phyloP scores from a whole-genome alignment of 169 alveolate species.

The Fabrea salina region DNA sequence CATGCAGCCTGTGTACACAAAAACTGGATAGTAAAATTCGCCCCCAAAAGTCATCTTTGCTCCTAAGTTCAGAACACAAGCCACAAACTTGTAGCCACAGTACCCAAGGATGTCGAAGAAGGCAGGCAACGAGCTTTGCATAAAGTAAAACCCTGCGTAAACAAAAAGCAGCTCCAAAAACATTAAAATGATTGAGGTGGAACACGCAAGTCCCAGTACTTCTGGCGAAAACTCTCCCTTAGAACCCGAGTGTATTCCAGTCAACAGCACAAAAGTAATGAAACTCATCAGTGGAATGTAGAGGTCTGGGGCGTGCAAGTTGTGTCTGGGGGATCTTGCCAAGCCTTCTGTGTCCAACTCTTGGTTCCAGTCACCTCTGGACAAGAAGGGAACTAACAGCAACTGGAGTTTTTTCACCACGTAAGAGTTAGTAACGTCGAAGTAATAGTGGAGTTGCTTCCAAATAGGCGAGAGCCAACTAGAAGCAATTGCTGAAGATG shows the following conservation, averaged over 20 bases:
- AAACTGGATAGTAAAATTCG: neutral
- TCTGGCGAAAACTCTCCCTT: slow-evolving; percentile 55
- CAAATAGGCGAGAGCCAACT: slow-evolving; percentile 16
- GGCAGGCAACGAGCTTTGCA: slow-evolving; percentile 30
- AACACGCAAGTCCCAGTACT: slow-evolving; percentile 53
- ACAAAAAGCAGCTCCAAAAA: slow-evolving; percentile 33
- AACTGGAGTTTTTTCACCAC: slow-evolving; percentile 37
- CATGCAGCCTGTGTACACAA: no score
- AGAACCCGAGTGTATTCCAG: slow-evolving; percentile 51
- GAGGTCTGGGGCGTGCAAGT: slow-evolving; percentile 57
- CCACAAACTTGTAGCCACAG: slow-evolving; percentile 51
- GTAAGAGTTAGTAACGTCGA: slow-evolving; percentile 41
- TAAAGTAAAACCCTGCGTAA: slow-evolving; percentile 39
- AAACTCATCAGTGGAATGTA: slow-evolving; percentile 67
- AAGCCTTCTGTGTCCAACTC: slow-evolving; percentile 26
- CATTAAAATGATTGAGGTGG: slow-evolving; percentile 45
- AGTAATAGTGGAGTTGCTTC: slow-evolving; percentile 12
- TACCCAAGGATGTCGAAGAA: slow-evolving; percentile 39
- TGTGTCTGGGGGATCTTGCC: slow-evolving; percentile 40
- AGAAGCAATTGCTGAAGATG: neutral
- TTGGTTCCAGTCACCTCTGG: neutral
- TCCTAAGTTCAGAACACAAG: neutral
- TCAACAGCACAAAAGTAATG: slow-evolving; percentile 53
- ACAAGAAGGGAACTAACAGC: slow-evolving; percentile 28
- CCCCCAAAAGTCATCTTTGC: slow-evolving; percentile 1